Evolutionary conservation across 169 alveolate species (phyloP), one percentile per base, ranked within the genome.

Genomic region (Condylostoma magnum): DNA sequence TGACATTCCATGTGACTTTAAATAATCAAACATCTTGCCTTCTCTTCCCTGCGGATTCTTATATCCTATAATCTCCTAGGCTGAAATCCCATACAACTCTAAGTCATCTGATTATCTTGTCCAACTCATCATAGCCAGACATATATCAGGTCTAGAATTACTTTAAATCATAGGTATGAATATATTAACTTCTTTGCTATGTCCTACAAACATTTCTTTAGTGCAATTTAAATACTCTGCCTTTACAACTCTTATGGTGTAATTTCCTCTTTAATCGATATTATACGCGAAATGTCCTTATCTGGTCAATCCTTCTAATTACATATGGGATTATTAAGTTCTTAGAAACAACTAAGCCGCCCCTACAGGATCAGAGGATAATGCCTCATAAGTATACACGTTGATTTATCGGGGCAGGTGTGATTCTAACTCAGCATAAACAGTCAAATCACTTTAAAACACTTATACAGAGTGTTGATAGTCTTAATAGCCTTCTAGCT

Each of bases 1-100:
- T 15, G 69, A 18, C 4, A 57, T 31, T 28, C 69, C 69, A 36
- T 57, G 46, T 0, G 69, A 57, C 27, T 57, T 57, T 30, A 57
- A 20, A 15, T n/a, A 33, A 31, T 57, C 69, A 33, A 57, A 33
- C 46, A 57, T 28, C 37, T 57, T 31, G n/a, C 25, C 31, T 4
- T 51, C 69, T 36, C 20, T 34, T 1, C 25, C 51, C 37, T 37
- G 4, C 3, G 52, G 1, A 51, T 37, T 28, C 37, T 57, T 18
- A 34, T 20, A 36, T 15, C 28, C n/a, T 10, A 57, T 15, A 5
- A 51, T 15, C 22, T 22, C n/a, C 12, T 18, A 18, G n/a, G 31
- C 33, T 18, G 15, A 20, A 2, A 20, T 20, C 20, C 51, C 69
- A 15, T 33, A 51, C 3, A 57, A 3, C 37, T 57, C 69, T 15